Evolutionary conservation across 495 filamentous ascomycete genomes (phyloP), one percentile per base, ranked within the genome.

Genomic region (Immersiella caudata): DNA sequence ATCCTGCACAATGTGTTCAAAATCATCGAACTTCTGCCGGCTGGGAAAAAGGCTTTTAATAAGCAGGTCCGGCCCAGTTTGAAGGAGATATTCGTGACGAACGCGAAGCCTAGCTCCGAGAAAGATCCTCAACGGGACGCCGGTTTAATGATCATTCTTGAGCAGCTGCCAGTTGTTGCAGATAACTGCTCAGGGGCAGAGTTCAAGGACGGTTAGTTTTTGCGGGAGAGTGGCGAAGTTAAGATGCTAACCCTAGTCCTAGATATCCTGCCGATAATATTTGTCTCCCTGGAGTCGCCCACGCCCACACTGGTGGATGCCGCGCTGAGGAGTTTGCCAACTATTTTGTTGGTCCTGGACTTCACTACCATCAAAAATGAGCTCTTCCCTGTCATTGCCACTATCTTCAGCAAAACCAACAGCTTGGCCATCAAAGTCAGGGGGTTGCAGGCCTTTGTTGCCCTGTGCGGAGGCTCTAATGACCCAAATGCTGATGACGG

Each of bases 351-450:
- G 0, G 87, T 93, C 20, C 86, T 98, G 12, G 95, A 99, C 73
- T 98, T 97, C 70, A 94, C 90, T 60, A 98, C 95, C 2, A 91
- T 97, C 68, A 98, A 97, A 75, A 93, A 94, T 71, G 94, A 98
- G 35, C 83, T 99, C 0, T 99, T 99, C 73, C 95, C 95, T 0
- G 87, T 94, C 16, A 89, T 99, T 69, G 91, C 95, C 6, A 79
- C 83, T 11, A 93, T 97, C 1, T 99, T 99, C 74, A 92, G 89
- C 70, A 93, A 90, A 71, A 99, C 95, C 6, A 94, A 86, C 74
- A 96, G 93, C 71, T 86, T 99, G 54, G 91, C 89, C 3, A 97
- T 98, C 79, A 99, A 99, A 76, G 89, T 98, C 27, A 83, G 92
- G 36, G 93, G 93, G 20, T 78, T 98, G 24, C 92, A 97, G 74